Conservation (phyloP, 1,284 basidiomycete genomes). For the Leucoagaricus sp. region DNA sequence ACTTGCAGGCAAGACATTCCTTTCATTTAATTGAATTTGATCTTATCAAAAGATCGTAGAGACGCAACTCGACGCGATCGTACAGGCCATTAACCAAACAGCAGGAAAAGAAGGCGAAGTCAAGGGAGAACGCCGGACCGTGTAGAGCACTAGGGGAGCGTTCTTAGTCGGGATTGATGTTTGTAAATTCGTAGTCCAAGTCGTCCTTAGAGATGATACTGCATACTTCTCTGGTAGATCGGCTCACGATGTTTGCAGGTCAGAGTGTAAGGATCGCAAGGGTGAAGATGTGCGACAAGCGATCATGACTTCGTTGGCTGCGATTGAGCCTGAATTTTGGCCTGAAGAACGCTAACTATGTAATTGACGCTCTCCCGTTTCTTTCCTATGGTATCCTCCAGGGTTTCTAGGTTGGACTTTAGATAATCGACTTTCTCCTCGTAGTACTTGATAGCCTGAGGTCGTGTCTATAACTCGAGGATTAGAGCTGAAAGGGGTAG, state of each 20-base stretch:
- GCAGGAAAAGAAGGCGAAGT: background rate
- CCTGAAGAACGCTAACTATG: constrained; percentile 73
- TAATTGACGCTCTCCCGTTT: constrained; percentile 88
- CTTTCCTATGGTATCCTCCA: constrained; percentile 85
- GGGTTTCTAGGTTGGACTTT: constrained; percentile 74
- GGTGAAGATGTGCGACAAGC: background rate
- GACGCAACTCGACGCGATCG: background rate
- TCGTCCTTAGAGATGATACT: no score
- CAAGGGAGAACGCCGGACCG: background rate
- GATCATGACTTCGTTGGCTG: constrained; percentile 16
- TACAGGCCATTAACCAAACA: background rate
- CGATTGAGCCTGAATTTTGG: constrained; percentile 63
- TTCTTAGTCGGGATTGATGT: no score
- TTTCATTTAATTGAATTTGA: background rate
- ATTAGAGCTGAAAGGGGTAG: background rate
- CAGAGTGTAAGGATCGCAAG: no score
- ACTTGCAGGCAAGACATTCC: background rate
- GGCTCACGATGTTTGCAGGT: no score
- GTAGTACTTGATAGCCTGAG: constrained; percentile 82
- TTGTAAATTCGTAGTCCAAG: no score
- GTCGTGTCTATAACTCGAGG: constrained; percentile 56
- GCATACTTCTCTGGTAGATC: no score
- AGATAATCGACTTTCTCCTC: constrained; percentile 77
- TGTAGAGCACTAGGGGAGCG: background rate
- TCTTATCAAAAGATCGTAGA: background rate